A percentile compares a stretch with the other conserved stretches of the same genome.
Conservation (phyloP, 2,329 filamentous ascomycete species). For the Alternaria novae-zelandiae region DNA sequence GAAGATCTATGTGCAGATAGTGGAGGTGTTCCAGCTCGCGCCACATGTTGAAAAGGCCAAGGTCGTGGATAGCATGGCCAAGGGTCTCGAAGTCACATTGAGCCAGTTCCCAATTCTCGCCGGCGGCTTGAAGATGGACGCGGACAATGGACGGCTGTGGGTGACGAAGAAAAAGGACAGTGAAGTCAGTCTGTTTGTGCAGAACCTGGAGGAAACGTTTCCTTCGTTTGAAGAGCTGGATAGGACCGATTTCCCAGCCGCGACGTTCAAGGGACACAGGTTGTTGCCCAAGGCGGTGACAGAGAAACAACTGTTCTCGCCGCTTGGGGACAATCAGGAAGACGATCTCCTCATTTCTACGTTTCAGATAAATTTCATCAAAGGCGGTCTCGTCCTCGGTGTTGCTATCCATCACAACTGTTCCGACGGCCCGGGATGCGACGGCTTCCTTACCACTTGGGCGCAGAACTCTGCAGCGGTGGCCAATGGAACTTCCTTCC, state of each 20-base stretch:
- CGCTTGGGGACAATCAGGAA: neutral
- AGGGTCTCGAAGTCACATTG: conserved; percentile 22
- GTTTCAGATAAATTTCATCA: conserved; percentile 38
- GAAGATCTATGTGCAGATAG: conserved; percentile 25
- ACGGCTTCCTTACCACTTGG: conserved; percentile 35
- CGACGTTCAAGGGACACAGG: neutral
- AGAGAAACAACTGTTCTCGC: conserved; percentile 1
- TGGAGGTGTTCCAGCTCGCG: conserved; percentile 21
- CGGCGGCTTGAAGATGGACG: conserved; percentile 19
- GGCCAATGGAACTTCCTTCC: conserved; percentile 13
- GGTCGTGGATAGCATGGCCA: conserved; percentile 16
- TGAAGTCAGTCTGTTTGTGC: conserved; percentile 18
- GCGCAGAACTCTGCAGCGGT: conserved; percentile 29
- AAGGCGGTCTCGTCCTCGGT: conserved; percentile 34
- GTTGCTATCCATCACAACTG: conserved; percentile 33
- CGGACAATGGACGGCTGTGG: conserved; percentile 18
- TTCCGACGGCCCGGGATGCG: conserved; percentile 32
- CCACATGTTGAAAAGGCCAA: conserved; percentile 3
- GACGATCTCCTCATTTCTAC: conserved; percentile 12
- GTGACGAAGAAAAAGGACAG: conserved; percentile 18
- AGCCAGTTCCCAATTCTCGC: conserved; percentile 20
- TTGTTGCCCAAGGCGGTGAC: neutral
- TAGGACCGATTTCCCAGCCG: conserved; percentile 15
- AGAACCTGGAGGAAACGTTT: conserved; percentile 15
- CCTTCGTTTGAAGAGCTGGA: conserved; percentile 22